A percentile compares a stretch with the other conserved stretches of the same genome.
Conservation (phyloP, 2,329 filamentous ascomycete species). For the Venturia oleaginea region DNA sequence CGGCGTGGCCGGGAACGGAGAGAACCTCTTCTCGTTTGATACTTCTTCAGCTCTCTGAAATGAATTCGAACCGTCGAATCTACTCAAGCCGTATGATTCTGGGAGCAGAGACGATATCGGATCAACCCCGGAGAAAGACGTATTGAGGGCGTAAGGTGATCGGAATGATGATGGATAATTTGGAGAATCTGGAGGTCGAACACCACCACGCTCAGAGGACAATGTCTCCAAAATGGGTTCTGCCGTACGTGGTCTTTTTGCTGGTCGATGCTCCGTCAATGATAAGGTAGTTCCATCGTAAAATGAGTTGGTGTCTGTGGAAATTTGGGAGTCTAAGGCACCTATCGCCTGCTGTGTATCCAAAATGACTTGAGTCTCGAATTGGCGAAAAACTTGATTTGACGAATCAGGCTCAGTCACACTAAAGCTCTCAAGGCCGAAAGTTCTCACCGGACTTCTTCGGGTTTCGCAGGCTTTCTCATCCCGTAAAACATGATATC, state of each 20-base stretch:
- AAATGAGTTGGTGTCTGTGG: not conserved
- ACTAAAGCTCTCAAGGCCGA: not conserved
- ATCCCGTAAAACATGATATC: not conserved
- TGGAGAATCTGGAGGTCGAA: not conserved
- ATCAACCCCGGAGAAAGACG: not conserved
- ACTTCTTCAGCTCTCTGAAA: not conserved
- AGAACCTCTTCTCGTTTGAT: not conserved
- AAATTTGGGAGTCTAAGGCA: not conserved
- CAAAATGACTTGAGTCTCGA: slow-evolving; percentile 1
- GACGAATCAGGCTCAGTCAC: not conserved
- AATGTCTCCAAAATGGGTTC: not conserved
- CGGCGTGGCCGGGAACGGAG: not conserved
- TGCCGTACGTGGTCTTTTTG: not conserved
- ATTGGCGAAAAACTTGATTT: not conserved
- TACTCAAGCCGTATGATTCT: slow-evolving; percentile 5
- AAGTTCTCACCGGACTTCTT: not conserved
- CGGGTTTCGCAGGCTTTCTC: not conserved
- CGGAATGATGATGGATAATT: not conserved
- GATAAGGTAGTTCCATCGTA: not conserved
- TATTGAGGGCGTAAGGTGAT: not conserved
- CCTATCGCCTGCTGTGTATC: slow-evolving; percentile 1
- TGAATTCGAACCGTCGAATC: not conserved
- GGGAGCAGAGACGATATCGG: slow-evolving; percentile 4
- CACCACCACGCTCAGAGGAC: not conserved
- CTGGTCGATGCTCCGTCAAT: not conserved